Conservation (phyloP, 2,329 filamentous ascomycete species). For the Neonectria faginata region DNA sequence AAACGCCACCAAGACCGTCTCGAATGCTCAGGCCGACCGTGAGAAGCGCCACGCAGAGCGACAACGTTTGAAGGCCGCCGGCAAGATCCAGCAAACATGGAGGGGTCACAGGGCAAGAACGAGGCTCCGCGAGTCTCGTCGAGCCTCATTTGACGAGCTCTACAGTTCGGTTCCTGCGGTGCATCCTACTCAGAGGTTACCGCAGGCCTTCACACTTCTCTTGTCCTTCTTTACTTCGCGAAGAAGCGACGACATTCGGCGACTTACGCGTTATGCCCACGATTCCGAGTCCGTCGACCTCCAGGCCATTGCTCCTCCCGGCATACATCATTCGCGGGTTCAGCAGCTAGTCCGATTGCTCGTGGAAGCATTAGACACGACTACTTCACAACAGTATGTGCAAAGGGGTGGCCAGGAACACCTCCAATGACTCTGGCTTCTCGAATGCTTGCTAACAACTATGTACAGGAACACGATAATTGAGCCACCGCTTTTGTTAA, state of each 20-base stretch:
- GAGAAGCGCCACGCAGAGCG: constrained; percentile 83
- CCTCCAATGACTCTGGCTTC: not conserved
- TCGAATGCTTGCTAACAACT: constrained; percentile 28
- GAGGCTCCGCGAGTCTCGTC: constrained; percentile 66
- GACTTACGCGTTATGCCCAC: constrained; percentile 60
- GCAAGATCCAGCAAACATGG: constrained; percentile 83
- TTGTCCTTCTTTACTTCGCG: constrained; percentile 62
- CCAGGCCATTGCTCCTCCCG: constrained; percentile 49
- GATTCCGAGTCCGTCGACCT: constrained; percentile 56
- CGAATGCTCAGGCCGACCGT: constrained; percentile 88
- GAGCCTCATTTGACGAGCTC: constrained; percentile 71
- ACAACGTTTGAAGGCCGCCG: constrained; percentile 78
- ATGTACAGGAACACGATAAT: constrained; percentile 31
- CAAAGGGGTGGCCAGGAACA: not conserved
- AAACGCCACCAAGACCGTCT: constrained; percentile 81
- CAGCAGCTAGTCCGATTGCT: constrained; percentile 53
- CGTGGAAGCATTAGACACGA: constrained; percentile 49
- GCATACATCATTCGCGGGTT: constrained; percentile 48
- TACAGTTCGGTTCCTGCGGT: constrained; percentile 56
- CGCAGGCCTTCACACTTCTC: constrained; percentile 60
- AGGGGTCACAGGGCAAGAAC: constrained; percentile 77
- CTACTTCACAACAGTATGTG: constrained; percentile 43
- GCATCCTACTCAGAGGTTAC: constrained; percentile 52
- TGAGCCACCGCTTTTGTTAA: constrained; percentile 50
- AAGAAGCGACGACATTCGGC: constrained; percentile 59